Base-by-base conservation (phyloP, 768 basidiomycete species). In the Boletus edulis region DNA sequence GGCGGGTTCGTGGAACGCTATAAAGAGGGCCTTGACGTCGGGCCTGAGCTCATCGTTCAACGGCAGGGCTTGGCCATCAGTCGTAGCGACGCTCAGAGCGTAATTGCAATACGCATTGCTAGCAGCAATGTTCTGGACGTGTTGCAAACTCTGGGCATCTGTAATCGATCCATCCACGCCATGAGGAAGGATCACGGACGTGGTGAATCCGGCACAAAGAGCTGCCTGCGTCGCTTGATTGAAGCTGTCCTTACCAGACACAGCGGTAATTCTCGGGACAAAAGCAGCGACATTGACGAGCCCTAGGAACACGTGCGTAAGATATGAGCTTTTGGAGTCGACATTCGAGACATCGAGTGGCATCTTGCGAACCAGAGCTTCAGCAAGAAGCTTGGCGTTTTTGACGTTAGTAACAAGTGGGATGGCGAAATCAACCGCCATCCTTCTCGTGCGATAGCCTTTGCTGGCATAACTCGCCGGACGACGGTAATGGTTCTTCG, bases 401-500 rank as follows among this genome's bases (percentile, higher is more conserved):
- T 99, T 99, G 76, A 99, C 90, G 70, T 99, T 98, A 42, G 96
- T 98, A 68, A 98, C 93, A 49, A 98, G 80, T 1, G 97, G 97
- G 34, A 98, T 87, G 31, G 95, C 97, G 65, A 96, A 98, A 72
- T 99, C 97, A 60, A 99, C 94, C 7, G 97, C 97, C 94, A 98
- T 95, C 49, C 97, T 89, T 62, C 97, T 90, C 31, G 95, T 96
- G 56, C 86, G 85, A 72, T 98, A 98, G 9, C 97, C 97, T 69
- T 97, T 95, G 72, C 94, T 97, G 49, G 94, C 84, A 70, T 98
- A 99, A 72, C 87, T 95, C 14, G 97, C 95, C 7, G 97, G 97
- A 18, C 97, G 89, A 55, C 97, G 89, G 73, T 92, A 98, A 68
- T 94, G 83, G 73, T 99, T 98, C 76, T 94, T 97, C 39, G 96